Base-by-base conservation (phyloP, 192 early-diverging fungal species). In the Coemansia aciculifera region DNA sequence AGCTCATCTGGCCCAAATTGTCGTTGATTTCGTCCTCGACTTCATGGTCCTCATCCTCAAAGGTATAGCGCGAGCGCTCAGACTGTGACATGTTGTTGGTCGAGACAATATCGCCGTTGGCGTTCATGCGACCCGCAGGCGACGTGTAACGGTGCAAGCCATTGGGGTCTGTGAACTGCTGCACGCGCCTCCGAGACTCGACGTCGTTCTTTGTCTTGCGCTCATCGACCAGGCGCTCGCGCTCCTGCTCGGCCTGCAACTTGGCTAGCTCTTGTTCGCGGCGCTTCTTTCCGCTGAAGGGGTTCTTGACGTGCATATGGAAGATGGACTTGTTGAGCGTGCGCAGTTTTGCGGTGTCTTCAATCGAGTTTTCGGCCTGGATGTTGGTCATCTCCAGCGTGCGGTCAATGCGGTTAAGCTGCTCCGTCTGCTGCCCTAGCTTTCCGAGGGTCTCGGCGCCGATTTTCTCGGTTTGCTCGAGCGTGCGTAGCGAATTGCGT, bases 241-340 rank as follows among this genome's bases (percentile, higher is more conserved):
- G 70, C 39, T 69, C 62, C 64, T 73, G 77, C 70, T 66, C 63
- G 4, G 68, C 76, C 56, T 88, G 84, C 52, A 87, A 75, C 43
- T 83, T 73, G 42, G 84, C 84, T 12, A 89, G 46, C 70, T 90
- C 90, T 3, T 59, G 66, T 37, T 85, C 84, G 57, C 87, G 86
- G 48, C 85, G 84, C 77, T 86, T 85, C 51, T 80, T 85, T 36
- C 81, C 86, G 32, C 59, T 88, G 75, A 92, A 90, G 49, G 91
- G 91, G 49, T 90, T 91, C 60, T 85, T 84, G 44, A 91, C 67
- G 34, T 87, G 86, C 12, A 88, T 77, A 11, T 87, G 85, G 76
- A 92, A 91, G 56, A 92, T 92, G 21, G 91, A 92, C 62, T 87
- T 85, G 72, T 90, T 92, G 17, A 92, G 77, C 56, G 75, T 77